Conservation (phyloP, 2,329 filamentous ascomycete species). For the Raffaelea arxii region DNA sequence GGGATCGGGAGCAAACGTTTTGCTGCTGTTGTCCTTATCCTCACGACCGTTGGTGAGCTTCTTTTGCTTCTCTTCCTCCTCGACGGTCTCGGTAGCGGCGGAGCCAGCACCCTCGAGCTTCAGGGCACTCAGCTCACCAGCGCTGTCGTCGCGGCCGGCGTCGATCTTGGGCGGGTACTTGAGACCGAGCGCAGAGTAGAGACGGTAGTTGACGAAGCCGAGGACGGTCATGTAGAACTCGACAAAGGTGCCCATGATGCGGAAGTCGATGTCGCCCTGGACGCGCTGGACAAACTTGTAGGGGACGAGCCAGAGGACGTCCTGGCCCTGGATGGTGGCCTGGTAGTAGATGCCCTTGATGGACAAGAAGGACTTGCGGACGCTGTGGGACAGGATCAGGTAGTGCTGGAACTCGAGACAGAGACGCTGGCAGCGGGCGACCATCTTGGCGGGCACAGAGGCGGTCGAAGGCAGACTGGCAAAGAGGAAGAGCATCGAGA, state of each 20-base stretch:
- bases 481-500: conserved; percentile 96
- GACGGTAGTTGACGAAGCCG: conserved; percentile 89
- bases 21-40: conserved; percentile 6
- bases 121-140: conserved; percentile 84
- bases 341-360: conserved; percentile 99
- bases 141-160: conserved; percentile 73
- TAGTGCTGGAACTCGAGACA: conserved; percentile 98
- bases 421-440: conserved; percentile 85
- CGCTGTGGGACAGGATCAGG: conserved; percentile 79
- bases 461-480: conserved; percentile 88
- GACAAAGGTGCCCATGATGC: conserved; percentile 98
- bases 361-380: conserved; percentile 92
- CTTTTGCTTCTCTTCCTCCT: conserved; percentile 23
- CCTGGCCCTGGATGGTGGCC: conserved; percentile 92
- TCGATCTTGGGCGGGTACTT: conserved; percentile 97
- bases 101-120: conserved; percentile 69
- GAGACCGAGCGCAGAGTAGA: conserved; percentile 84
- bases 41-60: conserved; percentile 39
- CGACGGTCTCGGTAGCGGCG: conserved; percentile 37
- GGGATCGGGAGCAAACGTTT: conserved; percentile 47
- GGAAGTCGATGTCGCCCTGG: conserved; percentile 89
- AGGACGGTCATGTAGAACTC: conserved; percentile 97
- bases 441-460: conserved; percentile 87
- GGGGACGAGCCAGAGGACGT: conserved; percentile 92
- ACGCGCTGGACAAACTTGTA: conserved; percentile 97